A percentile compares a stretch with the other conserved stretches of the same genome.
phyloP scores from a whole-genome alignment of 2,329 filamentous ascomycete species.

The Lecanoromycetidae sp. region DNA sequence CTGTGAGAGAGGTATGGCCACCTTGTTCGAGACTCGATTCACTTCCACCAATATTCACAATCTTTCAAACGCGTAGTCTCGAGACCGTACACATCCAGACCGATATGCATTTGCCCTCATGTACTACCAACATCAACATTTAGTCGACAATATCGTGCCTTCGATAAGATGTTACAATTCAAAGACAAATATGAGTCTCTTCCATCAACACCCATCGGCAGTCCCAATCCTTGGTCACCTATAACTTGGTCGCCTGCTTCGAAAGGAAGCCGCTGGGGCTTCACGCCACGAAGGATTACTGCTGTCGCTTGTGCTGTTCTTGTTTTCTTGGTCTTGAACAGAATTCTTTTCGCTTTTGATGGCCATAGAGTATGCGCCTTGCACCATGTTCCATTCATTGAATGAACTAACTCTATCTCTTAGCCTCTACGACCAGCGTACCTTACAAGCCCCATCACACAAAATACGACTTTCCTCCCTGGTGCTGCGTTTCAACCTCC shows the following conservation, averaged over 20 bases:
- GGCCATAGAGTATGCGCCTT: not conserved
- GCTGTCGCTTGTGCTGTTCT: not conserved
- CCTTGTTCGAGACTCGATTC: too few species aligned
- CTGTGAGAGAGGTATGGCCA: too few species aligned
- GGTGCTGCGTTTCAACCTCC: slow-evolving; percentile 21
- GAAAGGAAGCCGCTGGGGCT: slow-evolving; percentile 1
- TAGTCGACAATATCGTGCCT: not conserved
- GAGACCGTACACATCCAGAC: too few species aligned
- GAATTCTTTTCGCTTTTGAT: not conserved
- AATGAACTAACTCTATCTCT: not conserved
- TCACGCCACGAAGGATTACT: slow-evolving; percentile 5
- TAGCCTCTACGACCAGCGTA: slow-evolving; percentile 16
- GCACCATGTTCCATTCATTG: not conserved
- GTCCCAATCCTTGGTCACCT: slow-evolving; percentile 8
- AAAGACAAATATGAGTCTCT: slow-evolving; percentile 6
- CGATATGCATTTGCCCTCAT: too few species aligned
- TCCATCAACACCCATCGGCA: slow-evolving; percentile 9
- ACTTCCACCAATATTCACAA: too few species aligned
- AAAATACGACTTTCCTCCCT: slow-evolving; percentile 15
- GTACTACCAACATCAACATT: not conserved
- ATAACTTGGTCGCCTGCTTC: slow-evolving; percentile 9
- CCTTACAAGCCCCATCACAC: slow-evolving; percentile 10
- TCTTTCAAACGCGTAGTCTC: too few species aligned
- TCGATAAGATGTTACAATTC: slow-evolving; percentile 9
- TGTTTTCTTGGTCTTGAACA: not conserved